phyloP scores from a whole-genome alignment of 2,329 filamentous ascomycete genomes.

The Cladosporium sp. region DNA sequence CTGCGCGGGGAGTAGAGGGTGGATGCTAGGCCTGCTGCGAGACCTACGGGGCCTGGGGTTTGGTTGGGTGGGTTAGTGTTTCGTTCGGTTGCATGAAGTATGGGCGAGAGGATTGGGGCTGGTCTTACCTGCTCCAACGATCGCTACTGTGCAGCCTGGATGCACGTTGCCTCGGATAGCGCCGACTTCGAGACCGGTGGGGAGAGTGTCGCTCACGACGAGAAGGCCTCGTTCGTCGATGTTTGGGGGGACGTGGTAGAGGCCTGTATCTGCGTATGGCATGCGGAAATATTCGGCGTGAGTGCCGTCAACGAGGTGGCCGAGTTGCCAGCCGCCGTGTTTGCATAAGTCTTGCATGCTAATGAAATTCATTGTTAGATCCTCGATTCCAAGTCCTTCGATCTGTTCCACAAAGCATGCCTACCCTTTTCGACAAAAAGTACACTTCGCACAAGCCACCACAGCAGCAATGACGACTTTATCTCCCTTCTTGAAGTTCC shows the following conservation, averaged over 20 bases:
- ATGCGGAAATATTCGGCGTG: constrained; percentile 55
- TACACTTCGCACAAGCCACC: constrained; percentile 48
- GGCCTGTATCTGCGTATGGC: constrained; percentile 46
- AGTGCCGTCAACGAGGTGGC: constrained; percentile 50
- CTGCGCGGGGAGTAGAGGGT: constrained; percentile 50
- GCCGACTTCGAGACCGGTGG: constrained; percentile 53
- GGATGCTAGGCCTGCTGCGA: constrained; percentile 52
- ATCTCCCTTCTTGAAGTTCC: constrained; percentile 47
- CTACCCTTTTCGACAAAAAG: constrained; percentile 39
- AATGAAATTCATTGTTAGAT: constrained; percentile 13
- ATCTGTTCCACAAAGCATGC: neutral
- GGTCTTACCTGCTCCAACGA: constrained; percentile 43
- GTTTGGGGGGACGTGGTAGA: constrained; percentile 42
- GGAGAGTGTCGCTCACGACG: constrained; percentile 53
- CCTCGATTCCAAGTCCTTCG: neutral
- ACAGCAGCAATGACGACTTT: constrained; percentile 44
- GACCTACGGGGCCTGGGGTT: constrained; percentile 48
- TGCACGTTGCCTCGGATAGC: constrained; percentile 48
- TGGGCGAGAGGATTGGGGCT: neutral
- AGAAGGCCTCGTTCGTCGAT: constrained; percentile 43
- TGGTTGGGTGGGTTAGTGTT: neutral
- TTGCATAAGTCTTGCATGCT: constrained; percentile 51
- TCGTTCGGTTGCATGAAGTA: no score
- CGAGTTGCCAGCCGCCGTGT: constrained; percentile 52
- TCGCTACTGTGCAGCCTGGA: constrained; percentile 49